Evolutionary conservation across 495 filamentous ascomycete species (phyloP).

Genomic region (Aspergillus nanangensis): DNA sequence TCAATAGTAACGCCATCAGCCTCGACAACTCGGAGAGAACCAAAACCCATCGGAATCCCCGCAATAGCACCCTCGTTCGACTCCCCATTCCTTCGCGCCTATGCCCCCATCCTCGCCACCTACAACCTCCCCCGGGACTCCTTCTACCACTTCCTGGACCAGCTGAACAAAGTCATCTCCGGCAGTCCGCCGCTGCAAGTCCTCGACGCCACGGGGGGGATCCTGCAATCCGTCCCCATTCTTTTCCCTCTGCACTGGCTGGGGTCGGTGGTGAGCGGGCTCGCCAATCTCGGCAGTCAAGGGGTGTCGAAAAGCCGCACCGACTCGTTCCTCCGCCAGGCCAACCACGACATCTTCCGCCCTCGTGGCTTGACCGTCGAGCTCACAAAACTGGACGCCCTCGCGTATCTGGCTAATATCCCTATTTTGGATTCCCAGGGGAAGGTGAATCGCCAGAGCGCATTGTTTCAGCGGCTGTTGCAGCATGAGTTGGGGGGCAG

Average conservation of each 20-base stretch:
- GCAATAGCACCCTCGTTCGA: constrained; percentile 13
- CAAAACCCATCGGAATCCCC: constrained; percentile 26
- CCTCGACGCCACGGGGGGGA: constrained; percentile 27
- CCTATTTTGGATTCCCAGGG: constrained; percentile 23
- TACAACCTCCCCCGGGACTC: constrained; percentile 21
- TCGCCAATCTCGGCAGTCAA: constrained; percentile 20
- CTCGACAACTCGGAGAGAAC: background rate
- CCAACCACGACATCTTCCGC: constrained; percentile 25
- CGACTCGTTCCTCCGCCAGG: constrained; percentile 19
- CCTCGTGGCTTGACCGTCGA: constrained; percentile 20
- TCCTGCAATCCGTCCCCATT: constrained; percentile 26
- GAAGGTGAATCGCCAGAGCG: constrained; percentile 13
- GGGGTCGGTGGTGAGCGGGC: constrained; percentile 18
- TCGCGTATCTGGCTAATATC: constrained; percentile 22
- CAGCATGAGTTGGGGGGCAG: background rate
- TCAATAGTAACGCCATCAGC: background rate
- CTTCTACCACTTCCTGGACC: constrained; percentile 25
- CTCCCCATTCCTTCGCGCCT: constrained; percentile 26
- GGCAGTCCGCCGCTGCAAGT: constrained; percentile 30
- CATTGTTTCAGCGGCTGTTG: constrained; percentile 14
- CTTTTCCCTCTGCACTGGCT: constrained; percentile 26
- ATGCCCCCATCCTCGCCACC: constrained; percentile 17
- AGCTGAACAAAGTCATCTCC: constrained; percentile 25
- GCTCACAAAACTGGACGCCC: constrained; percentile 20
- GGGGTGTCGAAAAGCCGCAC: constrained; percentile 24